phyloP scores from a whole-genome alignment of 768 basidiomycete species.

The Lactifluus piperatus region DNA sequence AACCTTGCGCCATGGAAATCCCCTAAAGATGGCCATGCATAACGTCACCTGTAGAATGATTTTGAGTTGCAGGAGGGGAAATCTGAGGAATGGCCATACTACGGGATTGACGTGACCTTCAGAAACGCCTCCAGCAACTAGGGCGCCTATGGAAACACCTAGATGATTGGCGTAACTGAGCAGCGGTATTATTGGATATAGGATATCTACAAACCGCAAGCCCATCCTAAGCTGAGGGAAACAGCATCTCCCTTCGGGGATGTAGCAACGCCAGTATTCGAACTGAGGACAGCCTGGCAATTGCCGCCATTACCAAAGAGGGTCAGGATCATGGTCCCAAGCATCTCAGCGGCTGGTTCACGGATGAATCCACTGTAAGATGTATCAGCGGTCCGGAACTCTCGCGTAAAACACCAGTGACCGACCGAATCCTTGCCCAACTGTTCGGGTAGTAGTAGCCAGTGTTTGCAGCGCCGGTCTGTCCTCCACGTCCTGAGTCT shows the following conservation, averaged over 20 bases:
- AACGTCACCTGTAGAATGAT: slow-evolving; percentile 47
- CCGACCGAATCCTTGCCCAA: slow-evolving; percentile 22
- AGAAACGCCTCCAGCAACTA: slow-evolving; percentile 57
- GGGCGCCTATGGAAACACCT: slow-evolving; percentile 58
- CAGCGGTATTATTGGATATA: neutral
- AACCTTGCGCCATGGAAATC: slow-evolving; percentile 76
- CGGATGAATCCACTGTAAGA: slow-evolving; percentile 6
- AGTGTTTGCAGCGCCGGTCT: neutral
- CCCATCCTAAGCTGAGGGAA: slow-evolving; percentile 22
- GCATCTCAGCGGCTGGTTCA: slow-evolving; percentile 24
- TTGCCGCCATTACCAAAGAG: slow-evolving; percentile 20
- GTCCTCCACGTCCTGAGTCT: neutral
- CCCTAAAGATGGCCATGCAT: slow-evolving; percentile 55
- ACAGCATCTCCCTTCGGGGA: slow-evolving; percentile 21
- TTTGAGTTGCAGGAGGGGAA: neutral
- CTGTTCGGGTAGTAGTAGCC: slow-evolving; percentile 20
- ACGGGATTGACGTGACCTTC: slow-evolving; percentile 51
- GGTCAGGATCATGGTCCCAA: slow-evolving; percentile 24
- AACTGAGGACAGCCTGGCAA: slow-evolving; percentile 22
- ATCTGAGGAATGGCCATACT: slow-evolving; percentile 4
- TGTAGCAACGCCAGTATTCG: slow-evolving; percentile 20
- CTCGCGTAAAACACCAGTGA: neutral
- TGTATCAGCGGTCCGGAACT: neutral
- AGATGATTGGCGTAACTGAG: slow-evolving; percentile 3
- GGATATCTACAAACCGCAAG: slow-evolving; percentile 15